Base-by-base conservation (phyloP, 2,329 filamentous ascomycete genomes). In the Daldinia sp. region DNA sequence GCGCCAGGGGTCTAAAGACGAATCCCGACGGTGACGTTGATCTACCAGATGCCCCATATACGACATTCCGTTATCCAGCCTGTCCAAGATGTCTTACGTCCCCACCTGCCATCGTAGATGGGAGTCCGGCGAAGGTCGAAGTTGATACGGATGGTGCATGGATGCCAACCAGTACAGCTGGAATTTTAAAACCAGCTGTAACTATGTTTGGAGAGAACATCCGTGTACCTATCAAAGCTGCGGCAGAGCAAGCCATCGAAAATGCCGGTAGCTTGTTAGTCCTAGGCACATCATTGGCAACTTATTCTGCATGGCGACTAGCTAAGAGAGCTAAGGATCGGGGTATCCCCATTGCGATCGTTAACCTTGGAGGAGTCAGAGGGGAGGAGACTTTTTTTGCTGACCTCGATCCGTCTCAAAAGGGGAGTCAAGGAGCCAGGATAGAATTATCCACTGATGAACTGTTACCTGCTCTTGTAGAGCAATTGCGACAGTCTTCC, bases 161-260 rank as follows among this genome's bases (percentile, higher is more conserved):
- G 93, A 81, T 84, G 42, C 74, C 85, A 5, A 81, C 82, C 0
- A 90, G 89, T 73, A 89, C 86, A 1, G 93, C 89, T 0, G 96
- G 95, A 1, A 89, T 98, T 41, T 79, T 99, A 62, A 98, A 98
- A 77, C 96, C 96, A 3, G 93, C 93, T 0, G 94, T 99, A 1
- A 90, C 94, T 74, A 98, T 98, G 93, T 98, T 98, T 78, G 96
- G 96, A 15, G 96, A 98, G 80, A 94, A 89, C 67, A 97, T 98
- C 56, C 84, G 88, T 0, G 79, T 81, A 1, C 75, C 81, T 1
- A 90, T 94, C 39, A 98, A 97, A 79, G 79, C 82, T 1, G 89
- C 89, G 0, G 95, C 94, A 1, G 94, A 98, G 77, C 82, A 88
- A 30, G 92, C 92, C 12, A 89, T 98, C 56, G 93, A 98, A 75